Conservation (phyloP, 805 yeast genomes). For the Debaryomyces maramus region DNA sequence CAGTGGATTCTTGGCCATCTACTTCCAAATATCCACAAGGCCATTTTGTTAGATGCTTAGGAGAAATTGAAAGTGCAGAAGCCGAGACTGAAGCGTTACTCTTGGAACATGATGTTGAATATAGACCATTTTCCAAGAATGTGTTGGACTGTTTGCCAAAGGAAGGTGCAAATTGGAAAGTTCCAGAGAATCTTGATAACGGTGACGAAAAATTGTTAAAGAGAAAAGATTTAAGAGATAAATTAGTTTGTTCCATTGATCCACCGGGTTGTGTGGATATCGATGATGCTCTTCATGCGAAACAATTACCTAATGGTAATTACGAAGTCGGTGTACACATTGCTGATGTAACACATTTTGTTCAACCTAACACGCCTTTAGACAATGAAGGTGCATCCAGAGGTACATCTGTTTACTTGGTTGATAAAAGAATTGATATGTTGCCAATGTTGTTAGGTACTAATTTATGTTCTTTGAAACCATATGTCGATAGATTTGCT, state of each 20-base stretch:
- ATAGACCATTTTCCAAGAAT: slow-evolving; percentile 89
- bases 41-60: slow-evolving; percentile 86
- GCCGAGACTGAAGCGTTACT: slow-evolving; percentile 96
- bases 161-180: slow-evolving; percentile 93
- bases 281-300: slow-evolving; percentile 93
- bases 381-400: slow-evolving; percentile 96
- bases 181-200: slow-evolving; percentile 60
- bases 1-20: slow-evolving; percentile 90
- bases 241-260: slow-evolving; percentile 91
- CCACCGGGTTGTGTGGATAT: slow-evolving; percentile 99
- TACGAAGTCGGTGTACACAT: slow-evolving; percentile 98
- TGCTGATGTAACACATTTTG: slow-evolving; percentile 98
- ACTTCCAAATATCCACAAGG: slow-evolving; percentile 88
- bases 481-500: slow-evolving; percentile 93
- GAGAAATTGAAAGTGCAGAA: slow-evolving; percentile 85
- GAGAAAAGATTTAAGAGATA: slow-evolving; percentile 84
- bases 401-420: slow-evolving; percentile 95
- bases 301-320: slow-evolving; percentile 82
- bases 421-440: slow-evolving; percentile 98
- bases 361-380: slow-evolving; percentile 85
- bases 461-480: slow-evolving; percentile 90
- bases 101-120: slow-evolving; percentile 94
- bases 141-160: slow-evolving; percentile 89
- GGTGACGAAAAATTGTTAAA: slow-evolving; percentile 57
- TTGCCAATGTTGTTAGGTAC: slow-evolving; percentile 93